Conservation (phyloP, 192 early-diverging fungal species). For the Coemansia sp. region DNA sequence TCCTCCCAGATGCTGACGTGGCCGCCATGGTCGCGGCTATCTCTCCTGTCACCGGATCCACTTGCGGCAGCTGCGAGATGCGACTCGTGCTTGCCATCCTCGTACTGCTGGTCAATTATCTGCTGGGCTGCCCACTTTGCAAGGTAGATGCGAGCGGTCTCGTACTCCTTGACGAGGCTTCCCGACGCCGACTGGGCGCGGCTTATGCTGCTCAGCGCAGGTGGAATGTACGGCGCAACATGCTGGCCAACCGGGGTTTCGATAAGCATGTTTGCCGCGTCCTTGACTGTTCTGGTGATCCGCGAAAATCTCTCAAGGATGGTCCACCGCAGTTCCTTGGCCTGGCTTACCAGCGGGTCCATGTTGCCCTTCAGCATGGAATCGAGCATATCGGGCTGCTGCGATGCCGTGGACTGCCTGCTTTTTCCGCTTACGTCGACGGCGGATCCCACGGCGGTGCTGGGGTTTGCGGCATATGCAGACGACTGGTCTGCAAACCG, state of each 20-base stretch:
- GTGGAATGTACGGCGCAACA: slow-evolving; percentile 50
- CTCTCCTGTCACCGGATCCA: not conserved
- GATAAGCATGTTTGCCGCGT: slow-evolving; percentile 59
- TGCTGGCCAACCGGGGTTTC: slow-evolving; percentile 53
- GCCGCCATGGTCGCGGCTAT: slow-evolving; percentile 2
- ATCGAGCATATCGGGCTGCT: slow-evolving; percentile 21
- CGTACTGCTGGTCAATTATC: slow-evolving; percentile 53
- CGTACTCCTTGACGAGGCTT: slow-evolving; percentile 70
- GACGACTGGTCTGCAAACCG: not conserved
- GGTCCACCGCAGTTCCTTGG: slow-evolving; percentile 71
- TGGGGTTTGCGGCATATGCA: not conserved
- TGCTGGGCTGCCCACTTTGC: slow-evolving; percentile 74
- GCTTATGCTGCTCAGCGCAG: slow-evolving; percentile 53
- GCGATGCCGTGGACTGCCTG: not conserved
- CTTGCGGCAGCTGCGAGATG: slow-evolving; percentile 17
- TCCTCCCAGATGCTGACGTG: slow-evolving; percentile 53
- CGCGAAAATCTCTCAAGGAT: slow-evolving; percentile 74
- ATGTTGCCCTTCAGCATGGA: slow-evolving; percentile 45
- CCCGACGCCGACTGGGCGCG: slow-evolving; percentile 58
- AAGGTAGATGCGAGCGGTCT: slow-evolving; percentile 70
- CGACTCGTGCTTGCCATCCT: slow-evolving; percentile 47
- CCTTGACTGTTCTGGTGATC: slow-evolving; percentile 67
- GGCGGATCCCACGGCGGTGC: not conserved
- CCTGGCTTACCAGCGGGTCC: slow-evolving; percentile 48
- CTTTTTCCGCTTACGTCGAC: not conserved